Conservation (phyloP, 2,329 filamentous ascomycete species). For the Xylariales sp. region DNA sequence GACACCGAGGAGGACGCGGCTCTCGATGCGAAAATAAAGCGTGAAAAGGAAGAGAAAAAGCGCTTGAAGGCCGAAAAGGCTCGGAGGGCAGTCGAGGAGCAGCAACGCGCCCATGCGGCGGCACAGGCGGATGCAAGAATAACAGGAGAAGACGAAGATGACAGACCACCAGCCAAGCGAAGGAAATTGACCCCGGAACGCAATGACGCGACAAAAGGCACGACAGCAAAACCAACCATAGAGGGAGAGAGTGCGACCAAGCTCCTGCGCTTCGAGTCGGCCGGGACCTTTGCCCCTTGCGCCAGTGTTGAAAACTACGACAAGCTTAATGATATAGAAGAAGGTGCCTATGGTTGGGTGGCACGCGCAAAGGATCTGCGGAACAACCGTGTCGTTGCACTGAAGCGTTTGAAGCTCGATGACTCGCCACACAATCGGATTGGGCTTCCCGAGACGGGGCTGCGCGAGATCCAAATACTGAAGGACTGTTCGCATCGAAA, state of each 20-base stretch:
- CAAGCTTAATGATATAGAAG: constrained; percentile 92
- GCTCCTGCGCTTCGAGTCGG: constrained; percentile 67
- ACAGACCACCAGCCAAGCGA: constrained; percentile 55
- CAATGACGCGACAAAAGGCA: constrained; percentile 16
- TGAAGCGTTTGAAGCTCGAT: constrained; percentile 93
- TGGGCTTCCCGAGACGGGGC: constrained; percentile 84
- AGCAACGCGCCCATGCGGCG: constrained; percentile 17
- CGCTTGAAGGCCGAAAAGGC: constrained; percentile 79
- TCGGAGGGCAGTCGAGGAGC: constrained; percentile 56
- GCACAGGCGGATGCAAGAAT: constrained; percentile 28
- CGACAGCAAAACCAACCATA: constrained; percentile 6
- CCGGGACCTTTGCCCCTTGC: constrained; percentile 64
- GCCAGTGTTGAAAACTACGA: constrained; percentile 85
- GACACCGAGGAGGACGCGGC: constrained; percentile 77
- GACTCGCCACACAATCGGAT: constrained; percentile 52
- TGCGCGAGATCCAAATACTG: constrained; percentile 91
- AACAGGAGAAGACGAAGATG: constrained; percentile 24
- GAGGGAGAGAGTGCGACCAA: constrained; percentile 31
- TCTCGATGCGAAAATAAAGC: constrained; percentile 66
- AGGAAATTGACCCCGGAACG: constrained; percentile 50
- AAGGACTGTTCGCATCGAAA: constrained; percentile 77
- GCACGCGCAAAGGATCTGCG: constrained; percentile 72
- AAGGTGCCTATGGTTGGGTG: constrained; percentile 94
- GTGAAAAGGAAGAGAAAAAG: constrained; percentile 86
- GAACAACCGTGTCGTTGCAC: constrained; percentile 77